Evolutionary conservation across 768 basidiomycete species (phyloP).

Genomic region (Terana coerulea): DNA sequence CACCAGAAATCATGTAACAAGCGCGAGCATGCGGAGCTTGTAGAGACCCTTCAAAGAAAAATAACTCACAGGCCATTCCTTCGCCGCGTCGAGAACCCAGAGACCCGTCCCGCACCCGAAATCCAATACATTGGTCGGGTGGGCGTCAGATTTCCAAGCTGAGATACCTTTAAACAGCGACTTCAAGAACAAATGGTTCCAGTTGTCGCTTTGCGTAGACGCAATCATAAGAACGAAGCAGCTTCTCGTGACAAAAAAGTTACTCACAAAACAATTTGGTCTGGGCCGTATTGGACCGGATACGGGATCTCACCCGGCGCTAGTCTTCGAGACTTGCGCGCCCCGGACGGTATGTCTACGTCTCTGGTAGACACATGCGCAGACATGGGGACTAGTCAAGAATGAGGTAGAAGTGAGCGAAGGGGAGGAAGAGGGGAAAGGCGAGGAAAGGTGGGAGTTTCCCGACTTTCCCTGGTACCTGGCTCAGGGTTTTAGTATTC

Average conservation of each 20-base stretch:
- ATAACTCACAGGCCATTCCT: conserved; percentile 64
- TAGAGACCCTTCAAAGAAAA: conserved; percentile 24
- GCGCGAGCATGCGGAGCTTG: not conserved
- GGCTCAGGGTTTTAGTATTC: not conserved
- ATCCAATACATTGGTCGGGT: conserved; percentile 56
- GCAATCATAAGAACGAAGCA: not conserved
- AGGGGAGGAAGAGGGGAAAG: not conserved
- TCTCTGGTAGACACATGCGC: conserved; percentile 30
- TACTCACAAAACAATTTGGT: conserved; percentile 52
- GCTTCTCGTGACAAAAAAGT: conserved; percentile 13
- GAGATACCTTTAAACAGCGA: conserved; percentile 48
- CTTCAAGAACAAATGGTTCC: conserved; percentile 65
- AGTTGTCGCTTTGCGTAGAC: conserved; percentile 49
- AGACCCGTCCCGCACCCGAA: conserved; percentile 69
- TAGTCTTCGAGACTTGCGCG: conserved; percentile 28
- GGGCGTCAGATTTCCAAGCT: conserved; percentile 46
- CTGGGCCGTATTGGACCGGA: conserved; percentile 46
- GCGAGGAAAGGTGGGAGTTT: not conserved
- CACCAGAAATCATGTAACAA: too few relatives aligned
- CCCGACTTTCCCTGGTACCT: not conserved
- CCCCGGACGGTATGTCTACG: conserved; percentile 41
- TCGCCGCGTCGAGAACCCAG: conserved; percentile 70
- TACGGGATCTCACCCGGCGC: conserved; percentile 49
- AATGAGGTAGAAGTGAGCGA: not conserved
- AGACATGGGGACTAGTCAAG: conserved; percentile 1